A percentile compares a stretch with the other conserved stretches of the same genome.
Conservation (phyloP, 805 yeast species). For the Metschnikowia santaceciliae region DNA sequence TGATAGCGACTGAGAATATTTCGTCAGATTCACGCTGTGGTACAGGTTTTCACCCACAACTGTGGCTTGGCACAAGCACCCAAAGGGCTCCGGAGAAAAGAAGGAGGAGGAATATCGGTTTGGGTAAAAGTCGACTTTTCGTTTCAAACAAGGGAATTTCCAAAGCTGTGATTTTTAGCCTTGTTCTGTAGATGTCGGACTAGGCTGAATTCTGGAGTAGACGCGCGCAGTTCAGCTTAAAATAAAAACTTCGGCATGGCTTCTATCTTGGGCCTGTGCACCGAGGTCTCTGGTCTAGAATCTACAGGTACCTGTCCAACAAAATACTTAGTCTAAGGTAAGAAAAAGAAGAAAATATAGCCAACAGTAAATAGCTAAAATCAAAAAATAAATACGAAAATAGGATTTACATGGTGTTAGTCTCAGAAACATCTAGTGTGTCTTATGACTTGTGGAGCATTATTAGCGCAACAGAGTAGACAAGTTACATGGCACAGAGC, state of each 20-base stretch:
- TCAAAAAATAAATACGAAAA: too few species aligned
- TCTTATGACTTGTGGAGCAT: too few species aligned
- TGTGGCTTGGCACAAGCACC: not conserved
- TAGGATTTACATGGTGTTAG: too few species aligned
- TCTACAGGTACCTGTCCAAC: not conserved
- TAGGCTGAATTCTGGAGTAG: not conserved
- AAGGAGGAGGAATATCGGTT: not conserved
- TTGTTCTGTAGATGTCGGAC: not conserved
- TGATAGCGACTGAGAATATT: conserved; percentile 3
- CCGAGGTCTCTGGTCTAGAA: not conserved
- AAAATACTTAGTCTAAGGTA: not conserved
- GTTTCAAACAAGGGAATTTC: not conserved
- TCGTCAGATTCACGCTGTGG: not conserved
- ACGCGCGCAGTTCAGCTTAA: not conserved
- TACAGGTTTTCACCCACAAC: not conserved
- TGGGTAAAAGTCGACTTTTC: not conserved
- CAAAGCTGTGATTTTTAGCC: not conserved
- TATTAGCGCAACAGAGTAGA: too few species aligned
- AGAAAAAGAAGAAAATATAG: not conserved
- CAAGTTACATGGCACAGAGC: too few species aligned
- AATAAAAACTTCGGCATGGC: not conserved
- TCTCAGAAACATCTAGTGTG: too few species aligned
- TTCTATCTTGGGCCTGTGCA: not conserved
- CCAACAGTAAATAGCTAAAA: too few species aligned
- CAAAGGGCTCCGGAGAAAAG: not conserved